Evolutionary conservation across 805 yeast genomes (phyloP), one percentile per base, ranked within the genome.

Genomic region (Kodamaea kakaduensis): DNA sequence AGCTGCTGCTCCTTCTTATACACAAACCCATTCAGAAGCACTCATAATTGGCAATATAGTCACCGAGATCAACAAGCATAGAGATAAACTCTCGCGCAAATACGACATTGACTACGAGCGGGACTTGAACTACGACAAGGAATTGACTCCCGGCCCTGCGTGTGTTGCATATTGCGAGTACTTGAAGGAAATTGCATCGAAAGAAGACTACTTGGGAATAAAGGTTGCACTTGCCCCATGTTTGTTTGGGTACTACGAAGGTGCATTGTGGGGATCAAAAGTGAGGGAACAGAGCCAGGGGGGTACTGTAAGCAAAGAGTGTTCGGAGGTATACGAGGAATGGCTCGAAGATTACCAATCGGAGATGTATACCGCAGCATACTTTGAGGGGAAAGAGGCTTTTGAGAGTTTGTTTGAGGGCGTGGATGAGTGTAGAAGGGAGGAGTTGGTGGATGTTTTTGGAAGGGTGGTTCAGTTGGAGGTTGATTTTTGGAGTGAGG

Each of bases 191-290:
- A 58, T 81, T 5, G 81, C 81, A 3, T 57, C 64, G 16, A 60
- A 59, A 25, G 68, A 69, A 18, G 80, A 80, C 51, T 80, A 80
- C 74, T 53, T 79, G 19, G 84, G 78, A 30, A 70, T 82, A 34
- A 76, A 77, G 39, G 71, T 80, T 6, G 84, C 90, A 0, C 56
- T 83, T 36, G 73, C 86, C 6, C 93, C 95, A 1, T 84, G 95
- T 54, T 57, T 83, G 32, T 71, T 78, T 51, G 95, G 94, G 1
- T 82, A 82, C 52, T 73, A 72, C 22, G 67, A 72, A 31, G 87
- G 88, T 1, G 74, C 76, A 0, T 26, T 40, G 2, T 58, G 40
- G 44, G 73, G 66, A 1, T 27, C 32, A 6, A 27, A 37, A 3
- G 36, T 56, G 4, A 37, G 64, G 28, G 27, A 37, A 18, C 10